phyloP scores from a whole-genome alignment of 1,139 yeast species.

The Yarrowia galli region DNA sequence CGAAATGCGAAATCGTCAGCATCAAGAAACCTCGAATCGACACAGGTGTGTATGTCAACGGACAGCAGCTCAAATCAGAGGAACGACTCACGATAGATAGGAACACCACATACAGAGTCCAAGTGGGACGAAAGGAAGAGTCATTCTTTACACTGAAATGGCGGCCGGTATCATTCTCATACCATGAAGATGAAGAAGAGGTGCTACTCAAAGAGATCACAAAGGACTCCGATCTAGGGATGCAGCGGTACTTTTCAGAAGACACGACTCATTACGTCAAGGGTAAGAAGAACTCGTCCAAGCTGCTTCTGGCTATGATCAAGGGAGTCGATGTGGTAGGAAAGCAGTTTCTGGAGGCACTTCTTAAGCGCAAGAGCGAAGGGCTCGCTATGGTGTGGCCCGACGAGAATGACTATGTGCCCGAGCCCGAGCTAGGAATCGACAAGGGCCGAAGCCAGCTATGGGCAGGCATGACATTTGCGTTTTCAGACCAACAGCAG shows the following conservation, averaged over 20 bases:
- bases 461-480: slow-evolving; percentile 41
- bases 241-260: slow-evolving; percentile 41
- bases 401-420: slow-evolving; percentile 13
- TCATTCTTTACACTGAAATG: slow-evolving; percentile 23
- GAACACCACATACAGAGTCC: slow-evolving; percentile 23
- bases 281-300: slow-evolving; percentile 42
- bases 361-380: slow-evolving; percentile 1
- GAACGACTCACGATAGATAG: slow-evolving; percentile 13
- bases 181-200: slow-evolving; percentile 20
- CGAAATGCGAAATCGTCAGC: slow-evolving; percentile 30
- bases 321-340: slow-evolving; percentile 42
- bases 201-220: slow-evolving; percentile 2
- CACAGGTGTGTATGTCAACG: slow-evolving; percentile 30
- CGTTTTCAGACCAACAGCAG: slow-evolving; percentile 40
- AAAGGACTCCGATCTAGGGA: slow-evolving; percentile 40
- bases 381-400: slow-evolving; percentile 23
- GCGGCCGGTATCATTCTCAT: slow-evolving; percentile 10
- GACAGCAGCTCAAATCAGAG: slow-evolving; percentile 18
- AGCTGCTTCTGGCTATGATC: slow-evolving; percentile 44
- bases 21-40: slow-evolving; percentile 31
- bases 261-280: slow-evolving; percentile 42
- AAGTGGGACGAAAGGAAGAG: slow-evolving; percentile 39
- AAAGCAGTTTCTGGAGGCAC: slow-evolving; percentile 40
- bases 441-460: slow-evolving; percentile 41
- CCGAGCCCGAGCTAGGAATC: slow-evolving; percentile 42